Conservation (phyloP, 2,329 filamentous ascomycete species). For the Bipolaris cookei region DNA sequence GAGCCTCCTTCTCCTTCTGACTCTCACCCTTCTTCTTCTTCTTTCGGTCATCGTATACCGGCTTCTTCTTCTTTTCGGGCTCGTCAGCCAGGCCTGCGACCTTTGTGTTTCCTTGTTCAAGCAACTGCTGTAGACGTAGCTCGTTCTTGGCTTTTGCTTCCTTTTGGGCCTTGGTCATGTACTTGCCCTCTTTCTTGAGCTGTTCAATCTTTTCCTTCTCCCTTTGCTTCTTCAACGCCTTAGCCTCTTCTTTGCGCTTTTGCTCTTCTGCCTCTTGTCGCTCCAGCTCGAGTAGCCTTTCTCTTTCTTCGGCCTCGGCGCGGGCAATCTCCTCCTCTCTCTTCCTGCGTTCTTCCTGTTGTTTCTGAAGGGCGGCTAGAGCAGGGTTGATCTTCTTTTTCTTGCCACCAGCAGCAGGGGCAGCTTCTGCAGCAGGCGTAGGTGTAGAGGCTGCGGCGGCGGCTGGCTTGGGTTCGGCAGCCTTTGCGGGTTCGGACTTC, state of each 20-base stretch:
- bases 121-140: constrained; percentile 82
- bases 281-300: constrained; percentile 70
- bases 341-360: constrained; percentile 77
- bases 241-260: constrained; percentile 74
- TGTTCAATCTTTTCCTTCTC: constrained; percentile 87
- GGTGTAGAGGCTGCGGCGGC: constrained; percentile 45
- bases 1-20: constrained; percentile 52
- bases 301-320: constrained; percentile 67
- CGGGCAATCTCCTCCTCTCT: constrained; percentile 69
- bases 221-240: constrained; percentile 79
- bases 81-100: constrained; percentile 61
- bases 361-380: constrained; percentile 75
- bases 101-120: constrained; percentile 74
- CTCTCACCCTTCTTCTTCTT: constrained; percentile 74
- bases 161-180: constrained; percentile 83
- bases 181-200: constrained; percentile 86
- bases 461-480: constrained; percentile 43
- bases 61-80: constrained; percentile 78
- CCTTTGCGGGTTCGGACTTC: constrained; percentile 52
- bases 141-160: constrained; percentile 81
- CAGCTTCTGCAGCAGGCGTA: constrained; percentile 39
- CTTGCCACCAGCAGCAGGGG: constrained; percentile 65
- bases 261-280: constrained; percentile 69
- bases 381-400: constrained; percentile 87
- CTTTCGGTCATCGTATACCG: constrained; percentile 73